Conservation (phyloP, 2,329 filamentous ascomycete genomes). For the Alternaria ethzedia region DNA sequence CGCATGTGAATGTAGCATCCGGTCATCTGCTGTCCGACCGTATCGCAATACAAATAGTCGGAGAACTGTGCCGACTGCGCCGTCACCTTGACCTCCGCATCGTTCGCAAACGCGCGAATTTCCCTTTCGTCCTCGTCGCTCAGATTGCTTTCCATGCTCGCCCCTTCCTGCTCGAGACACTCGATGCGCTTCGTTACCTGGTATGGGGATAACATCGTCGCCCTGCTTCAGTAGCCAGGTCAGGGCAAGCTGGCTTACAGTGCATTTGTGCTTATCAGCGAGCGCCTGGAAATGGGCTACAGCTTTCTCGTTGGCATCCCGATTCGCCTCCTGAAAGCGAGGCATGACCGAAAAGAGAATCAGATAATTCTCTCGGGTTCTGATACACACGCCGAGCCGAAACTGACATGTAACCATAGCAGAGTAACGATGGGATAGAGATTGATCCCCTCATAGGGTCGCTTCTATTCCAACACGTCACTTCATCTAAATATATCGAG, state of each 20-base stretch:
- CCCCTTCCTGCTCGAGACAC: not conserved
- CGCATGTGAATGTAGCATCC: not conserved
- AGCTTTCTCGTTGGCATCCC: not conserved
- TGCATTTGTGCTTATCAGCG: not conserved
- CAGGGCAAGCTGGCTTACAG: not conserved
- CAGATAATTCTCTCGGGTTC: no score
- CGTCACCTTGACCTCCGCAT: not conserved
- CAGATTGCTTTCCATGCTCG: not conserved
- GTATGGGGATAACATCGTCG: not conserved
- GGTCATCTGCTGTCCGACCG: rapidly evolving
- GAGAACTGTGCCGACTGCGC: not conserved
- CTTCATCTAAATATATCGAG: no score
- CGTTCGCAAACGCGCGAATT: not conserved
- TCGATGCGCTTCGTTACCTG: not conserved
- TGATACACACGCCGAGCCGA: no score
- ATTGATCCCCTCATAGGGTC: no score
- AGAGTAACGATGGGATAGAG: no score
- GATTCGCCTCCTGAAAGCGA: no score
- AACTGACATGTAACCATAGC: no score
- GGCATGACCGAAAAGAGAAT: no score
- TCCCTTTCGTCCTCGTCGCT: not conserved
- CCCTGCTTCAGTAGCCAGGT: not conserved
- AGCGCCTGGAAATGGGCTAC: not conserved
- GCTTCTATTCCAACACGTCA: no score
- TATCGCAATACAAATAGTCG: not conserved